Evolutionary conservation across 2,329 filamentous ascomycete species (phyloP), one percentile per base, ranked within the genome.

Genomic region (Triangularia setosa): DNA sequence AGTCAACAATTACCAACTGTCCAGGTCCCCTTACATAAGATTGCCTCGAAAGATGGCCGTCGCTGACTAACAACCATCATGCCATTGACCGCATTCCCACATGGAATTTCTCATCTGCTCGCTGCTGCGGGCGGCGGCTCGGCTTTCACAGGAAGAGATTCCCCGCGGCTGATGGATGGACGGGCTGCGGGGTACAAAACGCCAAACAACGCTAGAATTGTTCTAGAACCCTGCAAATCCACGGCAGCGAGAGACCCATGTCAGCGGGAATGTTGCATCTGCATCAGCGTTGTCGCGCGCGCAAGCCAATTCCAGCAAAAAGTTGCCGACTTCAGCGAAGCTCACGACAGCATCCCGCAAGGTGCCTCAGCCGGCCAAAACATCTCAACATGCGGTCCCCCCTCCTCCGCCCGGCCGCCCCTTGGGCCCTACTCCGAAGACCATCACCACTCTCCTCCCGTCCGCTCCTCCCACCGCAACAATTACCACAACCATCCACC

Each of bases 151-250:
- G 52, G 23, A 55, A 28, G 23, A 55, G 33, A 30, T 53, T 24
- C 57, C 27, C 55, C n/a, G 55, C 55, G 55, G 27, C 55, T 30
- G 27, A 35, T 35, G 55, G 28, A 40, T 30, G 33, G 18, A 35
- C 48, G 11, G n/a, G 16, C 25, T 52, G 66, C 54, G 64, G 63
- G 64, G 63, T 35, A 40, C 35, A 35, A 28, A 48, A 53, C 16
- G 4, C 44, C 14, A 12, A 58, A 59, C n/a, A 54, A 21, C 64
- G 62, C 63, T 70, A 68, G 69, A 65, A 66, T 60, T 58, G 61
- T 69, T 68, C 69, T 65, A 65, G 65, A 70, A 69, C 61, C 58
- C 65, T 62, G 58, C 65, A 54, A 62, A 30, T 48, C 23, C 14
- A 54, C 53, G 35, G 35, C 35, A 40, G 16, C 4, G 6, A 18